Base-by-base conservation (phyloP, 129 eudicot genomes). In the Helianthus tuberosus region DNA sequence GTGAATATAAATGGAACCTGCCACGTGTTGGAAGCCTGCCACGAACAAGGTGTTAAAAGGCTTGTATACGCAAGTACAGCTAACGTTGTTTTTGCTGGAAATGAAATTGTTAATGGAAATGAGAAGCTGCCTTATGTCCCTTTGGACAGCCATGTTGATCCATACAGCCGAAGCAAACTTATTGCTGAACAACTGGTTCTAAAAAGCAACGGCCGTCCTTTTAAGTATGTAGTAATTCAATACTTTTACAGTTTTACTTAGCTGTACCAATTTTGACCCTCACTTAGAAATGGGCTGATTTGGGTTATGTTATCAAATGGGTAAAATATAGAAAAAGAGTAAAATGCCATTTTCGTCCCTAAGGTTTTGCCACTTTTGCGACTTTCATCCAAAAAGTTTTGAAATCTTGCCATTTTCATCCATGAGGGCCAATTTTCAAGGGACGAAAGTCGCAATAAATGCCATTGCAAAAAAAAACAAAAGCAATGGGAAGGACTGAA, bases 71-170 rank as follows among this genome's bases (percentile, higher is more conserved):
- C 80, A 23, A 93, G 98, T 83, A 93, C 98, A 55, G 79, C 83
- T 63, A 93, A 93, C 75, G 98, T 93, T 69, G 91, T 93, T 14
- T 93, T 86, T 85, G 93, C 93, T 50, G 97, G 97, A 53, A 86
- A 88, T 57, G 96, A 90, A 86, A 93, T 93, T 70, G 63, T 88
- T 15, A 90, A 90, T 79, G 98, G 98, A 62, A 86, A 93, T 51
- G 98, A 93, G 77, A 78, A 73, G 29, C 77, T 88, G 46, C 97
- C 98, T 72, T 90, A 90, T 79, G 53, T 86, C 52, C 91, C 97
- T 4, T 53, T 90, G 53, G 98, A 90, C 75, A 91, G 81, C 72
- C 93, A 88, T 73, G 86, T 78, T 15, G 97, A 93, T 87, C 88
- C 97, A 17, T 93, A 93, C 64, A 88, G 96, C 69, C 92, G 96